Conservation (phyloP, 345 rosid genomes). For the Acer yangbiense region DNA sequence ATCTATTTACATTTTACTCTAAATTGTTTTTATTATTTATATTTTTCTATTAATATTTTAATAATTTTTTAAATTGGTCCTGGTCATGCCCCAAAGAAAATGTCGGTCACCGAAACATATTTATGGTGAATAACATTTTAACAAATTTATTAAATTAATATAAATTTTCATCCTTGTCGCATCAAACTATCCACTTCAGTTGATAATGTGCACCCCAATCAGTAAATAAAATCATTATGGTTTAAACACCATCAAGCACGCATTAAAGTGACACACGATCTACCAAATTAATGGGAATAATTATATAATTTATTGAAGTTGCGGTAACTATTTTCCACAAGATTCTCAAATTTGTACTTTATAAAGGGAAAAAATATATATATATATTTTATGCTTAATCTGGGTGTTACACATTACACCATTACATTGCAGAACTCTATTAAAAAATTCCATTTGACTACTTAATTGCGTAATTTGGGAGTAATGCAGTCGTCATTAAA, state of each 20-base stretch:
- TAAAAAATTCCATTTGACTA: not conserved
- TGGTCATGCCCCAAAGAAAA: too few relatives aligned
- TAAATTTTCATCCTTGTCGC: conserved; percentile 3
- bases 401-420: conserved; percentile 6
- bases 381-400: not conserved
- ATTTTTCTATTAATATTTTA: too few relatives aligned
- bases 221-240: conserved; percentile 31
- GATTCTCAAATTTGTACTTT: too few relatives aligned
- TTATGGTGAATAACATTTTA: too few relatives aligned
- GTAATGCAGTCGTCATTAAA: conserved; percentile 51
- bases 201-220: conserved; percentile 23
- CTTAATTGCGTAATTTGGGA: conserved; percentile 34
- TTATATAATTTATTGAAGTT: conserved; percentile 13
- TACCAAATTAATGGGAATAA: conserved; percentile 29
- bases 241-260: conserved; percentile 28
- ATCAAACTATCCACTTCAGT: conserved; percentile 30
- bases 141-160: too few relatives aligned
- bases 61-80: too few relatives aligned
- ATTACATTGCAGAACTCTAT: not conserved
- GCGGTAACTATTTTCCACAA: conserved; percentile 23
- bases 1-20: too few relatives aligned
- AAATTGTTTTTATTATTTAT: too few relatives aligned
- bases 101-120: too few relatives aligned
- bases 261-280: conserved; percentile 46
- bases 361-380: too few relatives aligned